These are phyloP conservation scores for Clitoria ternatea DNA, from an alignment of 306 rosid species.

Conservation along the genomic window DNA sequence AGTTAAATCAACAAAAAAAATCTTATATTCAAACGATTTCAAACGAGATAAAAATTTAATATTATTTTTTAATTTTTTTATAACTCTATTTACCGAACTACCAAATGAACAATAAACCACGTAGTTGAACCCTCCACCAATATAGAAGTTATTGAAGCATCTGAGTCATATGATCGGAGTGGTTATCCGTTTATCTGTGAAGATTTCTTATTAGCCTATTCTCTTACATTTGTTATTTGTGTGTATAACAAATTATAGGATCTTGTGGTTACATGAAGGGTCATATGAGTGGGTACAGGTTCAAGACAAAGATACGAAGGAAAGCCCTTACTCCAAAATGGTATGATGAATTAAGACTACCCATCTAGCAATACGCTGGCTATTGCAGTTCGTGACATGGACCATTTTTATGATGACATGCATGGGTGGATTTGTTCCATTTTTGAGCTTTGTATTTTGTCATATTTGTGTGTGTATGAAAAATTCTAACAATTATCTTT, in stretches of 20 bases:
- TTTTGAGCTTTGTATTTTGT: background rate
- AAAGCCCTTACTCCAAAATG: constrained; percentile 84
- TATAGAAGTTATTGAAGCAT: constrained; percentile 82
- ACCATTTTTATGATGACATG: constrained; percentile 68
- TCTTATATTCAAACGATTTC: too few relatives aligned
- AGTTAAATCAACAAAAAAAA: too few relatives aligned
- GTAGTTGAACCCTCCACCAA: too few relatives aligned
- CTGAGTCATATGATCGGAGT: constrained; percentile 72
- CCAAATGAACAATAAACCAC: too few relatives aligned
- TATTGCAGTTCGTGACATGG: constrained; percentile 86
- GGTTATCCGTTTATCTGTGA: constrained; percentile 44
- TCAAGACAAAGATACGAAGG: constrained; percentile 66
- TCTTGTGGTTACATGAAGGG: constrained; percentile 76
- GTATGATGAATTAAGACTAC: constrained; percentile 88
- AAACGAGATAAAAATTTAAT: too few relatives aligned
- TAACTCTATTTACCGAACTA: too few relatives aligned
- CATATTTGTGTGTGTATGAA: background rate
- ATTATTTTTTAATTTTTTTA: too few relatives aligned
- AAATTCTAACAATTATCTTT: background rate
- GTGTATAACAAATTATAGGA: constrained; percentile 16
- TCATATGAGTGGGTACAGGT: constrained; percentile 73
- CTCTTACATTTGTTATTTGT: background rate
- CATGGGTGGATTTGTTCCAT: constrained; percentile 79
- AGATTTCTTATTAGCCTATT: constrained; percentile 1
- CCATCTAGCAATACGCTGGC: constrained; percentile 49